A percentile compares a stretch with the other conserved stretches of the same genome.
Evolutionary conservation across 1,284 basidiomycete species (phyloP).

Genomic region (Trichosporon sp.): DNA sequence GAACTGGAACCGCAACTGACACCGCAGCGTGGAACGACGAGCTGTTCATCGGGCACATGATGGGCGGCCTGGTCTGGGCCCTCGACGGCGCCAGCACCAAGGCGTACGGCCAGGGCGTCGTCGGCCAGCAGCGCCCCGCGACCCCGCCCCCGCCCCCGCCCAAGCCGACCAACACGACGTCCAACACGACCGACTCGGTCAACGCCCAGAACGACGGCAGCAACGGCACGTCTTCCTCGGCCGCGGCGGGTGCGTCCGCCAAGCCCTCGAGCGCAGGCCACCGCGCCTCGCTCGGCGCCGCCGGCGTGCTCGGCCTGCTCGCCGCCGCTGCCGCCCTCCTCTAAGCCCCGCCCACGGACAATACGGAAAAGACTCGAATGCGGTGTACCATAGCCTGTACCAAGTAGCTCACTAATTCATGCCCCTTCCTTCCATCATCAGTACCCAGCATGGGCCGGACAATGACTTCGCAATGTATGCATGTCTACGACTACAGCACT

Average conservation of each 20-base stretch:
- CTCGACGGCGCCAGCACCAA: constrained; percentile 54
- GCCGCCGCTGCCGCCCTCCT: neutral
- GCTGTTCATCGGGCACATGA: constrained; percentile 63
- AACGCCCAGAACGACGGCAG: neutral
- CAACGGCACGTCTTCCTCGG: neutral
- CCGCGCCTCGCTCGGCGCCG: neutral
- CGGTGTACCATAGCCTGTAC: neutral
- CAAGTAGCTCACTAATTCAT: neutral
- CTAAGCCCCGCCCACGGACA: neutral
- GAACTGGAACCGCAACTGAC: neutral
- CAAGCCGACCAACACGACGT: neutral
- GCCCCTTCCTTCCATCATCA: neutral
- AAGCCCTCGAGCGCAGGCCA: neutral
- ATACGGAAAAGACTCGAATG: neutral
- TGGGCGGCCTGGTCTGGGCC: constrained; percentile 68
- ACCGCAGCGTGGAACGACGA: constrained; percentile 53
- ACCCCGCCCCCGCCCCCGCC: constrained; percentile 5
- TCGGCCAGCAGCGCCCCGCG: constrained; percentile 37
- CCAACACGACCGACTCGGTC: neutral
- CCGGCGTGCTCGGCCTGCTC: neutral
- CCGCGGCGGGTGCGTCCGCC: neutral
- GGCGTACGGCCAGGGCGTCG: constrained; percentile 41
- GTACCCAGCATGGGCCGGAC: neutral
- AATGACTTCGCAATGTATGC: neutral
- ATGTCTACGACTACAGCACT: neutral